A percentile compares a stretch with the other conserved stretches of the same genome.
These are phyloP conservation scores for Penstemon eatonii DNA, from an alignment of 257 asterid species.

Conservation along the genomic window DNA sequence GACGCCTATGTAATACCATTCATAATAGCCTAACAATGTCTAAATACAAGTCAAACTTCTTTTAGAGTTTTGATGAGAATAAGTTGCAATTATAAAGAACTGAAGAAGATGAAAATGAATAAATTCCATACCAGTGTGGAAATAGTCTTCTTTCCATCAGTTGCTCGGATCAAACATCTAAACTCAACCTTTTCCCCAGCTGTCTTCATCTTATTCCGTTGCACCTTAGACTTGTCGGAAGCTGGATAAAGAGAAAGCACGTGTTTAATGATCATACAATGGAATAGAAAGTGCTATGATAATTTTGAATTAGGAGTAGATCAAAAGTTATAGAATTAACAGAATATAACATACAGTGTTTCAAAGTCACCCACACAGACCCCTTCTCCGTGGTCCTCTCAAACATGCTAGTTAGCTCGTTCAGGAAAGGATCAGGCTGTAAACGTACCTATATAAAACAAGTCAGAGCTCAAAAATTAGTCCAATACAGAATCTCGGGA, in stretches of 20 bases:
- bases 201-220: constrained; percentile 64
- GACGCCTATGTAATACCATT: background rate
- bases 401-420: constrained; percentile 74
- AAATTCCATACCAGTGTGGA: constrained; percentile 56
- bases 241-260: constrained; percentile 40
- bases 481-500: background rate
- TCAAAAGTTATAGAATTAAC: constrained; percentile 2
- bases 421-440: constrained; percentile 83
- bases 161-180: constrained; percentile 80
- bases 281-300: constrained; percentile 10
- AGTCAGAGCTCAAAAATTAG: constrained; percentile 13
- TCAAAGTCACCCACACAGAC: constrained; percentile 89
- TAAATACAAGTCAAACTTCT: constrained; percentile 17
- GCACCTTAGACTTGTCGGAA: constrained; percentile 74
- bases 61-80: constrained; percentile 17
- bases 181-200: constrained; percentile 68
- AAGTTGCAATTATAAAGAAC: constrained; percentile 8
- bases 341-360: constrained; percentile 54
- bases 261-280: too few species aligned
- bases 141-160: constrained; percentile 77
- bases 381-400: constrained; percentile 80
- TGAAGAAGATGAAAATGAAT: background rate
- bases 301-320: background rate
- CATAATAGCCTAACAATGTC: background rate
- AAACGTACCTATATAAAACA: constrained; percentile 55